Evolutionary conservation across 2,329 filamentous ascomycete species (phyloP), one percentile per base, ranked within the genome.

Genomic region (Aspergillus aculeatinus): DNA sequence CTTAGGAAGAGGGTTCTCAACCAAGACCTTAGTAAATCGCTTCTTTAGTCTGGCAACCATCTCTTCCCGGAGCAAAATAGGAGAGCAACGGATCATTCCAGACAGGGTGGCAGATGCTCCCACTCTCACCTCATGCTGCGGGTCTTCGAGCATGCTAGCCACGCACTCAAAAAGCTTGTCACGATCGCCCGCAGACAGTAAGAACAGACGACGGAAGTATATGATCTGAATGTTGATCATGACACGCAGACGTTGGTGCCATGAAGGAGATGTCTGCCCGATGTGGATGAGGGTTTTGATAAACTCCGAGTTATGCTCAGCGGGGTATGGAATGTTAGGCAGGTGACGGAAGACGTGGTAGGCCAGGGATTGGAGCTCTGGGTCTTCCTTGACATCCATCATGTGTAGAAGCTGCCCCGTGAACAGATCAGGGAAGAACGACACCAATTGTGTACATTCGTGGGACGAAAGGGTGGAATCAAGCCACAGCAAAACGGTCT

Each of bases 341-440:
- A 99, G 81, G 72, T 99, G 94, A 6, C 94, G 89, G 81, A 98
- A 99, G 48, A 99, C 95, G 71, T 96, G 92, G 73, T 98, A 99
- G 0, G 95, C 94, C 9, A 97, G 84, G 10, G 90, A 89, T 82
- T 97, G 96, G 2, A 99, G 84, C 76, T 99, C 96, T 0, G 92
- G 92, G 70, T 99, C 95, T 76, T 99, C 95, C 76, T 98, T 98
- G 74, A 99, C 92, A 72, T 99, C 95, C 94, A 99, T 99, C 95
- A 99, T 99, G 80, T 99, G 93, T 55, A 99, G 81, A 14, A 99
- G 85, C 74, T 97, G 91, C 69, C 95, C 91, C 74, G 96, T 95
- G 71, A 98, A 94, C 0, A 89, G 83, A 39, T 90, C 85, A 0
- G 92, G 90, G 81, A 99, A 98, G 83, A 97, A 98, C 3, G 89